phyloP scores from a whole-genome alignment of 1,139 yeast genomes.

The Arxiozyma heterogenica region DNA sequence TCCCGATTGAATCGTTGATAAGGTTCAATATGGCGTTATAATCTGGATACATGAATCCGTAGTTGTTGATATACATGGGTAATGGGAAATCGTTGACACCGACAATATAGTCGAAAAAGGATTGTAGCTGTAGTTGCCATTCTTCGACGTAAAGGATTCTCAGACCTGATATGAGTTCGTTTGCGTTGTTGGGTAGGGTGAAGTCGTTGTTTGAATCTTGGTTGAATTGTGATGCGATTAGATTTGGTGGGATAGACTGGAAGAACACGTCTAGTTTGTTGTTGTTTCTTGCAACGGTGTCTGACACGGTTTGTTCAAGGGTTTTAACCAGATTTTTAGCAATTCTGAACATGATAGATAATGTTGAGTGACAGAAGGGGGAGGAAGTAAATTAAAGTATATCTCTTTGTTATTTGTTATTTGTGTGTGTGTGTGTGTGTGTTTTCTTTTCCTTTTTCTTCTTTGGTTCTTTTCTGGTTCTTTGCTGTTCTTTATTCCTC shows the following conservation, averaged over 20 bases:
- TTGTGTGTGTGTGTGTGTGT: too few relatives aligned
- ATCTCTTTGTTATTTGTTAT: too few relatives aligned
- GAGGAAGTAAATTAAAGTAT: background rate
- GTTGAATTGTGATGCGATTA: conserved; percentile 18
- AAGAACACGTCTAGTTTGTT: conserved; percentile 44
- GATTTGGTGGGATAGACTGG: conserved; percentile 34
- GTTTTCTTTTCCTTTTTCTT: too few relatives aligned
- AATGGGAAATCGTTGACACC: conserved; percentile 69
- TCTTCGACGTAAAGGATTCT: conserved; percentile 2
- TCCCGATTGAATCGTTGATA: conserved; percentile 18
- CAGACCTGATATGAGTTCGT: conserved; percentile 5
- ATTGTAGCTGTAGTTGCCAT: conserved; percentile 39
- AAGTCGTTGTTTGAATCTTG: background rate
- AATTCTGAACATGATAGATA: conserved; percentile 61
- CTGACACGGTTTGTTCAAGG: conserved; percentile 44
- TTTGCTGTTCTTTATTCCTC: too few relatives aligned
- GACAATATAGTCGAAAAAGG: conserved; percentile 80
- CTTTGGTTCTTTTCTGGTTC: too few relatives aligned
- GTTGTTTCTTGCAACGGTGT: conserved; percentile 21
- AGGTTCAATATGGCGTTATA: conserved; percentile 29
- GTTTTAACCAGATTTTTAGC: conserved; percentile 77
- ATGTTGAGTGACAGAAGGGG: background rate
- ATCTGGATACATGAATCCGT: conserved; percentile 34
- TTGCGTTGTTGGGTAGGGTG: background rate
- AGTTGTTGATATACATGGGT: conserved; percentile 37